A percentile compares a stretch with the other conserved stretches of the same genome.
phyloP scores from a whole-genome alignment of 2,329 filamentous ascomycete genomes.

The Lecanosticta acicola region DNA sequence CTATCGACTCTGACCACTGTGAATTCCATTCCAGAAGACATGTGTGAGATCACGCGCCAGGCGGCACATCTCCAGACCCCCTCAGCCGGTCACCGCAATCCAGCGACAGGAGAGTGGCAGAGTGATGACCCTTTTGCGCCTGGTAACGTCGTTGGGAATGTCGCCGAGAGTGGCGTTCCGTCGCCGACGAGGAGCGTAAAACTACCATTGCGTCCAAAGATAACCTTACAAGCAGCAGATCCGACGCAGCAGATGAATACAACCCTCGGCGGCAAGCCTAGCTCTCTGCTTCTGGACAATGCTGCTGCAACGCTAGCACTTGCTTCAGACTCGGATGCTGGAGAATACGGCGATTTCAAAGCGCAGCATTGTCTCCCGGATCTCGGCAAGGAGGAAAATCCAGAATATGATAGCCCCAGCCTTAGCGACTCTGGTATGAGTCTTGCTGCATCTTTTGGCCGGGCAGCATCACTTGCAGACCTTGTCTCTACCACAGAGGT shows the following conservation, averaged over 20 bases:
- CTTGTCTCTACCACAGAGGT: too few relatives aligned
- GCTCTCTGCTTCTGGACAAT: too few relatives aligned
- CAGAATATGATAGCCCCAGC: neutral
- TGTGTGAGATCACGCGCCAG: conserved; percentile 16
- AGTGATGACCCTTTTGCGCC: conserved; percentile 21
- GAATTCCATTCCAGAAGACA: conserved; percentile 11
- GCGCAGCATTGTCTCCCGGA: conserved; percentile 14
- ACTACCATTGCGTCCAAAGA: conserved; percentile 16
- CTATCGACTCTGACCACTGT: conserved; percentile 8
- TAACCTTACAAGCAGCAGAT: conserved; percentile 9
- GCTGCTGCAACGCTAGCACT: too few relatives aligned
- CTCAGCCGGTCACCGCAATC: conserved; percentile 10
- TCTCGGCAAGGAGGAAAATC: neutral
- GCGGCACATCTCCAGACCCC: conserved; percentile 6
- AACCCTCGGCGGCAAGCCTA: too few relatives aligned
- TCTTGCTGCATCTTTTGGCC: neutral
- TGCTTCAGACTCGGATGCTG: neutral
- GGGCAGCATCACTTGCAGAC: neutral
- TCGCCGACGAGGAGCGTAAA: conserved; percentile 5
- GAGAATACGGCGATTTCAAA: conserved; percentile 20
- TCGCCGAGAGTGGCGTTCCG: neutral
- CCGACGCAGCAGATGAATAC: conserved; percentile 5
- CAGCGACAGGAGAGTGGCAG: conserved; percentile 12
- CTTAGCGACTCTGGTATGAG: neutral
- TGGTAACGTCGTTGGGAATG: conserved; percentile 8